Evolutionary conservation across 805 yeast species (phyloP), one percentile per base, ranked within the genome.

Genomic region (Hanseniaspora occidentalis): DNA sequence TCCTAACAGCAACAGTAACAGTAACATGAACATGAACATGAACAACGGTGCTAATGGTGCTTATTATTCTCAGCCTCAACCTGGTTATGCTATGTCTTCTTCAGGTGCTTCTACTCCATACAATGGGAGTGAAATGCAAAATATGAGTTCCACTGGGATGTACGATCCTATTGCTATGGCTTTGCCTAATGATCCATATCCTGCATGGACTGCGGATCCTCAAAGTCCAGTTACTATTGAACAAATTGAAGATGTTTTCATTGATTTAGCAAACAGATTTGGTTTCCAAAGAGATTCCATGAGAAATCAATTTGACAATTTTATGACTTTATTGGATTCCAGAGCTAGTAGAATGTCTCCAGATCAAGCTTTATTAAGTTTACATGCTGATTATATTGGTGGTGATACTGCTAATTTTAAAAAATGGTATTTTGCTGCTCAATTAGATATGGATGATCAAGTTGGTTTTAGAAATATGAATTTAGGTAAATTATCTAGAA

Each of bases 121-220:
- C 50, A 83, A 83, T 57, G 94, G 92, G 31, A 76, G 77, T 42
- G 33, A 23, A 7, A 23, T 23, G 25, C 7, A 23, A 72, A 70
- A 45, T 23, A 23, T 23, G 25, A 23, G 25, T 23, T 23, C 33
- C 16, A 29, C 18, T 14, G 33, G 33, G 16, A 33, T 33, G 36
- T 33, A 33, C 23, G 80, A 77, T 52, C 80, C 82, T 25, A 60
- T 75, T 57, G 65, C 83, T 54, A 65, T 78, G 70, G 79, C 84
- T 59, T 51, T 80, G 65, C 71, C 94, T 52, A 76, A 86, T 35
- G 92, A 92, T 61, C 99, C 98, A 25, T 92, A 89, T 61, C 98
- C 99, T 35, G 97, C 98, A 39, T 92, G 98, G 98, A 84, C 96
- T 20, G 94, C 94, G 36, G 97, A 92, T 62, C 88, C 82, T 43